Conservation (phyloP, 2,329 filamentous ascomycete species). For the Hymenotorrendiella dingleyae region DNA sequence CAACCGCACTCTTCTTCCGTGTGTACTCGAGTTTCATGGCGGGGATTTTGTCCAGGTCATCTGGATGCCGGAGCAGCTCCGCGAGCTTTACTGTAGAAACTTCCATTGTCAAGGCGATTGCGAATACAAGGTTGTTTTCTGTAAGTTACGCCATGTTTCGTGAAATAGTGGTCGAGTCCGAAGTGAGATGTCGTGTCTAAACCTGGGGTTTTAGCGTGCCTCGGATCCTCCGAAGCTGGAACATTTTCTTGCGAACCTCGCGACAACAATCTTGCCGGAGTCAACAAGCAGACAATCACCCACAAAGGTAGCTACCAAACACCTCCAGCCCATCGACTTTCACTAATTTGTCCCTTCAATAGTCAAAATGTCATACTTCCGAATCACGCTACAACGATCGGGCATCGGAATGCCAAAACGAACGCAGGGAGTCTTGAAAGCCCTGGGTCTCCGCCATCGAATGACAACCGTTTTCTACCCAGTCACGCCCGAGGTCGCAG, state of each 20-base stretch:
- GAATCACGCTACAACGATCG: slow-evolving; percentile 66
- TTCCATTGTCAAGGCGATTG: slow-evolving; percentile 28
- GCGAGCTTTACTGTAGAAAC: slow-evolving; percentile 58
- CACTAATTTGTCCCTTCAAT: slow-evolving; percentile 1
- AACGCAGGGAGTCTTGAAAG: slow-evolving; percentile 59
- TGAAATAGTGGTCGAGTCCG: background rate
- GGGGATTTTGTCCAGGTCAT: slow-evolving; percentile 94
- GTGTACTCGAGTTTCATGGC: slow-evolving; percentile 86
- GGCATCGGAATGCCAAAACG: slow-evolving; percentile 65
- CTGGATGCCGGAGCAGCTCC: slow-evolving; percentile 88
- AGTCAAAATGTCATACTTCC: slow-evolving; percentile 56
- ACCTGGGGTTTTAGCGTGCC: slow-evolving; percentile 12
- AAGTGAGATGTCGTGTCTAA: slow-evolving; percentile 7
- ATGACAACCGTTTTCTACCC: slow-evolving; percentile 70
- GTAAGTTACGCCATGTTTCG: slow-evolving; percentile 19
- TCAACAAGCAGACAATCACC: slow-evolving; percentile 4
- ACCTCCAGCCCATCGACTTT: background rate
- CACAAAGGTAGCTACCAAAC: slow-evolving; percentile 8
- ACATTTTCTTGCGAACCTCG: slow-evolving; percentile 12
- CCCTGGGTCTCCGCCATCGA: slow-evolving; percentile 64
- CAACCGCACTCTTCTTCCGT: slow-evolving; percentile 87
- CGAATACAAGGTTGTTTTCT: slow-evolving; percentile 6
- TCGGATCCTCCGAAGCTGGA: slow-evolving; percentile 1
- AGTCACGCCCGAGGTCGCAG: slow-evolving; percentile 59
- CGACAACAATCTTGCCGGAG: slow-evolving; percentile 6